Percentiles rank a stretch among this genome's conserved stretches.
Evolutionary conservation across 2,329 filamentous ascomycete species (phyloP).

Genomic region (Lojkania enalia): DNA sequence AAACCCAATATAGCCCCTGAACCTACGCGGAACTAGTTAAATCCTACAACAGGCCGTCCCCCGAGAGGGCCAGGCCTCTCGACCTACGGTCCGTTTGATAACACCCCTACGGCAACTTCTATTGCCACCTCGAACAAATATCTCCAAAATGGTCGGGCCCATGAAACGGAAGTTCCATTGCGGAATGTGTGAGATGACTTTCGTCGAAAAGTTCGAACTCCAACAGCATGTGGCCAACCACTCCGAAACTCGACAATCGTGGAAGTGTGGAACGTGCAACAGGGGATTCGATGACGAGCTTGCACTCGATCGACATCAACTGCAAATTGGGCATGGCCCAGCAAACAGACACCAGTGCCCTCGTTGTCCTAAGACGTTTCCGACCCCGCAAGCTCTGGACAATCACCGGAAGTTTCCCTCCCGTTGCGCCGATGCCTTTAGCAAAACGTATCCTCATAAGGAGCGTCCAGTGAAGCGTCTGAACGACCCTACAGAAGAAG

Average conservation of each 20-base stretch:
- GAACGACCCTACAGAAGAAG: neutral
- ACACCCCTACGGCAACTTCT: too few relatives aligned
- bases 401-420: conserved; percentile 16
- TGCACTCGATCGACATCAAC: conserved; percentile 3
- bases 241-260: neutral
- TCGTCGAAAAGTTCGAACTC: neutral
- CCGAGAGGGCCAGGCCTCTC: too few relatives aligned
- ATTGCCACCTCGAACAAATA: too few relatives aligned
- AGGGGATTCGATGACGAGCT: conserved; percentile 4
- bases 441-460: neutral
- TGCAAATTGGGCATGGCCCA: neutral
- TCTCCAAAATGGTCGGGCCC: neutral
- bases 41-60: too few relatives aligned
- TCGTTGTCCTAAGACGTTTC: conserved; percentile 10
- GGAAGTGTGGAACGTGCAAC: conserved; percentile 2
- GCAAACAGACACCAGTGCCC: neutral
- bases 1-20: too few relatives aligned
- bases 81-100: too few relatives aligned
- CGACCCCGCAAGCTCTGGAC: conserved; percentile 1
- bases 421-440: conserved; percentile 11
- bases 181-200: conserved; percentile 5
- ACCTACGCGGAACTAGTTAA: too few relatives aligned
- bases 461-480: too few relatives aligned
- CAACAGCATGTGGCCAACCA: conserved; percentile 1
- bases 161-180: conserved; percentile 3